Percentiles rank a stretch among this genome's conserved stretches.
Conservation (phyloP, 495 filamentous ascomycete genomes). For the Aspergillus diversus region DNA sequence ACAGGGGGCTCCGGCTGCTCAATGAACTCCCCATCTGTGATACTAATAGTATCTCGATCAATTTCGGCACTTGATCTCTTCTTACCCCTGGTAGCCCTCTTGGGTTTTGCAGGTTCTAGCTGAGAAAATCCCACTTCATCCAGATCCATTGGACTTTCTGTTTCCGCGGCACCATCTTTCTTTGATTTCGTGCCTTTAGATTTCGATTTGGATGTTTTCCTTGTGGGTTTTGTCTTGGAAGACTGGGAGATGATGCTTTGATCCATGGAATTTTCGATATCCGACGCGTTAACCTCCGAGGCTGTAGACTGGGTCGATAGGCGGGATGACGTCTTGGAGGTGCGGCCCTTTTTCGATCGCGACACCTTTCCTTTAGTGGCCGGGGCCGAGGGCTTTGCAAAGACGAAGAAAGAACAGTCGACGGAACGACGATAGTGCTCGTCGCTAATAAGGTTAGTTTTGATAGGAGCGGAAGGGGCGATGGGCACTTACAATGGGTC, state of each 20-base stretch:
- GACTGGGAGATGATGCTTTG: conserved; percentile 66
- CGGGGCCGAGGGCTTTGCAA: conserved; percentile 37
- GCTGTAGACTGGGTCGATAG: conserved; percentile 71
- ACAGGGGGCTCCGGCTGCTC: conserved; percentile 49
- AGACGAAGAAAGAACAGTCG: conserved; percentile 80
- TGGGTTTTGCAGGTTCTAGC: conserved; percentile 41
- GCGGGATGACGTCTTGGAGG: conserved; percentile 67
- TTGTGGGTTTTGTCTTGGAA: conserved; percentile 55
- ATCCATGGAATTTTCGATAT: conserved; percentile 61
- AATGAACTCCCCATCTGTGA: conserved; percentile 20
- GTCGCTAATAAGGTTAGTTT: conserved; percentile 58
- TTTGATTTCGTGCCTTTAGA: conserved; percentile 50
- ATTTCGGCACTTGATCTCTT: conserved; percentile 70
- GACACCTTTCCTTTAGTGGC: conserved; percentile 46
- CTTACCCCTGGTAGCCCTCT: conserved; percentile 56
- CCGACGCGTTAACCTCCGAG: conserved; percentile 58
- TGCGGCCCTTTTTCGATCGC: conserved; percentile 57
- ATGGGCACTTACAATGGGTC: conserved; percentile 71
- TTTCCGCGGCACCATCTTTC: conserved; percentile 62
- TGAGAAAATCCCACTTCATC: conserved; percentile 32
- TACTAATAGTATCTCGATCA: conserved; percentile 47
- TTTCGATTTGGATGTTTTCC: conserved; percentile 47
- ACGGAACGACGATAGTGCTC: conserved; percentile 82
- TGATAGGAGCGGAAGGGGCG: conserved; percentile 25
- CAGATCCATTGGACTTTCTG: conserved; percentile 39